These are phyloP conservation scores for Termitomyces sp. DNA, from an alignment of 1,284 basidiomycete species.

Conservation along the genomic window DNA sequence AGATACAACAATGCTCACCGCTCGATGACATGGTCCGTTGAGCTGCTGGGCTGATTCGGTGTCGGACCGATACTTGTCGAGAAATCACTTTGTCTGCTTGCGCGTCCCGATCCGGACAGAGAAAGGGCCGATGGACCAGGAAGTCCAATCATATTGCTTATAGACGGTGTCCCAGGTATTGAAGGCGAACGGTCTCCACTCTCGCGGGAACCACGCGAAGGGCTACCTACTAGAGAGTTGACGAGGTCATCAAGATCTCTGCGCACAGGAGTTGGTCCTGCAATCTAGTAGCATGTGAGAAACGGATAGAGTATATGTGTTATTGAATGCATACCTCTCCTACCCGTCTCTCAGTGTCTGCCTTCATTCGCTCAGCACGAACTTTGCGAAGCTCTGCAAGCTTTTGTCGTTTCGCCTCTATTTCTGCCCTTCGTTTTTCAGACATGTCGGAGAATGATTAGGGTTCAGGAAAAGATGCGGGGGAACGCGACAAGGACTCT, in stretches of 20 bases:
- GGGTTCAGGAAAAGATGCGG: neutral
- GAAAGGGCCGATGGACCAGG: conserved; percentile 38
- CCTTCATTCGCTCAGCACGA: conserved; percentile 61
- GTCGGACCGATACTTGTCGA: conserved; percentile 45
- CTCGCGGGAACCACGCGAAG: conserved; percentile 34
- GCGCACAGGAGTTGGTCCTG: conserved; percentile 35
- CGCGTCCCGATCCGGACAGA: conserved; percentile 50
- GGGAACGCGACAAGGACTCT: conserved; percentile 1
- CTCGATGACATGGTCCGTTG: conserved; percentile 65
- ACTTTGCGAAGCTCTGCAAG: conserved; percentile 79
- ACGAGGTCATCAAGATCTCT: conserved; percentile 70
- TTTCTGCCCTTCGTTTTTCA: conserved; percentile 61
- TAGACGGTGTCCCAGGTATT: conserved; percentile 66
- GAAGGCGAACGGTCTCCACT: conserved; percentile 62
- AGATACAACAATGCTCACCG: conserved; percentile 38
- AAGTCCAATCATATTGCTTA: conserved; percentile 36
- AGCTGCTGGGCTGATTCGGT: conserved; percentile 43
- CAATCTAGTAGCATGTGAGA: conserved; percentile 18
- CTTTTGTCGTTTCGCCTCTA: conserved; percentile 88
- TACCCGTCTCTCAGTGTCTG: conserved; percentile 49
- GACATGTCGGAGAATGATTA: conserved; percentile 30
- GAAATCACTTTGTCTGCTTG: conserved; percentile 64
- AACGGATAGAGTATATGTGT: neutral
- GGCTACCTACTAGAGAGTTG: conserved; percentile 43
- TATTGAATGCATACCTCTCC: conserved; percentile 34